Percentiles rank a stretch among this genome's conserved stretches.
Evolutionary conservation across 257 asterid genomes (phyloP).

Genomic region (Cynanchum wilfordii): DNA sequence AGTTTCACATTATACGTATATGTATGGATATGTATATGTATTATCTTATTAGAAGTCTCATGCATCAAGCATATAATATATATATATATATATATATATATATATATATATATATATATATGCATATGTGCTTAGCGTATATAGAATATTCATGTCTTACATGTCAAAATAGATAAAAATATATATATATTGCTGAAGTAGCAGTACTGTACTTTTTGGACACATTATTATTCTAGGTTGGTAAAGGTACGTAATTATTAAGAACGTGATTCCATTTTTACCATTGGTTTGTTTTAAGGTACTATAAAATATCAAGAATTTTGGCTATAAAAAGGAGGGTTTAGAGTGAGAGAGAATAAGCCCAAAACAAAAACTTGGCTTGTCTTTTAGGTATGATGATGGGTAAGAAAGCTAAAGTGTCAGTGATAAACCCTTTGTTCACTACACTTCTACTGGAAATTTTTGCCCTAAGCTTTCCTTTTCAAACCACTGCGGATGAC

Average conservation of each 20-base stretch:
- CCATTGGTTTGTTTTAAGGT: not conserved
- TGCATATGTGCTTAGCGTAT: no score
- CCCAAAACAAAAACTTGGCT: slow-evolving; percentile 1
- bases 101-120: not conserved
- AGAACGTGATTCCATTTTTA: not conserved
- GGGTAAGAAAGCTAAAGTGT: slow-evolving; percentile 11
- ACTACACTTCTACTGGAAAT: slow-evolving; percentile 11
- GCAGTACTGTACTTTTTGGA: not conserved
- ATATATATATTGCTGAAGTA: no score
- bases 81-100: no score
- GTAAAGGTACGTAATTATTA: not conserved
- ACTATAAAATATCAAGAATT: not conserved
- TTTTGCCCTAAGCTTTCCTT: slow-evolving; percentile 19
- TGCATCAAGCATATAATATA: no score
- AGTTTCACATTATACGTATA: not conserved
- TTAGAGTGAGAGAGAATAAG: slow-evolving; percentile 1
- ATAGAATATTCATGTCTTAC: no score
- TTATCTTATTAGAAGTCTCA: no score
- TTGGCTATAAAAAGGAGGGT: slow-evolving; percentile 18
- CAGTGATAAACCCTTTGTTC: slow-evolving; percentile 14
- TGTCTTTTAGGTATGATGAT: slow-evolving; percentile 1
- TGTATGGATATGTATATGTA: no score
- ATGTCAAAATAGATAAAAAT: not conserved
- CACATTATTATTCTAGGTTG: not conserved
- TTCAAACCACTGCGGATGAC: slow-evolving; percentile 17